A percentile compares a stretch with the other conserved stretches of the same genome.
Evolutionary conservation across 106 monocot genomes (phyloP).

Genomic region (Amphibolis antarctica): DNA sequence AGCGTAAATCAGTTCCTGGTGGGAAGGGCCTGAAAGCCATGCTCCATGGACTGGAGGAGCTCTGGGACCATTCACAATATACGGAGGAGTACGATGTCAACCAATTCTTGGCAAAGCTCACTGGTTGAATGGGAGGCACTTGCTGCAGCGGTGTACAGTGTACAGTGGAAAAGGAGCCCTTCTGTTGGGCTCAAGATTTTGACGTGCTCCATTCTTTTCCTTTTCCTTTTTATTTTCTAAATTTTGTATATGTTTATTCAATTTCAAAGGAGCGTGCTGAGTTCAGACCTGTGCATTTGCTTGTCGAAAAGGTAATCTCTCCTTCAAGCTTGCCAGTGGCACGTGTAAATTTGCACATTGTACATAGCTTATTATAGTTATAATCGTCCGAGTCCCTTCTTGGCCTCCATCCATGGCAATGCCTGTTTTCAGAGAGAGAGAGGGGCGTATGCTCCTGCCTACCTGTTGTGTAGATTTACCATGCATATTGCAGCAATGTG

Average conservation of each 20-base stretch:
- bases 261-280: not conserved
- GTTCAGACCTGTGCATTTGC: not conserved
- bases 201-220: constrained; percentile 15
- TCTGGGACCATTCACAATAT: constrained; percentile 94
- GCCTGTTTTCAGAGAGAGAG: no score
- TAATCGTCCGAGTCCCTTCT: no score
- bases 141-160: constrained; percentile 32
- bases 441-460: not conserved
- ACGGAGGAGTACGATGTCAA: constrained; percentile 67
- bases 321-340: constrained; percentile 4
- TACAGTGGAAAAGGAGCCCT: constrained; percentile 11
- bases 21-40: constrained; percentile 70
- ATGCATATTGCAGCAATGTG: no score
- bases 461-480: no score
- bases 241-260: not conserved
- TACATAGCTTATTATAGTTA: not conserved
- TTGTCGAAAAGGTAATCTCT: constrained; percentile 2
- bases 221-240: not conserved
- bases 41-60: constrained; percentile 62
- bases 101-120: constrained; percentile 64
- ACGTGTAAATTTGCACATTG: constrained; percentile 1
- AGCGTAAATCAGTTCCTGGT: constrained; percentile 20
- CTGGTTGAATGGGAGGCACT: constrained; percentile 26
- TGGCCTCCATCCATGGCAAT: no score
- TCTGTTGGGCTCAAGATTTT: constrained; percentile 35